Evolutionary conservation across 2,329 filamentous ascomycete genomes (phyloP).

Genomic region (Teratosphaeriaceae sp.): DNA sequence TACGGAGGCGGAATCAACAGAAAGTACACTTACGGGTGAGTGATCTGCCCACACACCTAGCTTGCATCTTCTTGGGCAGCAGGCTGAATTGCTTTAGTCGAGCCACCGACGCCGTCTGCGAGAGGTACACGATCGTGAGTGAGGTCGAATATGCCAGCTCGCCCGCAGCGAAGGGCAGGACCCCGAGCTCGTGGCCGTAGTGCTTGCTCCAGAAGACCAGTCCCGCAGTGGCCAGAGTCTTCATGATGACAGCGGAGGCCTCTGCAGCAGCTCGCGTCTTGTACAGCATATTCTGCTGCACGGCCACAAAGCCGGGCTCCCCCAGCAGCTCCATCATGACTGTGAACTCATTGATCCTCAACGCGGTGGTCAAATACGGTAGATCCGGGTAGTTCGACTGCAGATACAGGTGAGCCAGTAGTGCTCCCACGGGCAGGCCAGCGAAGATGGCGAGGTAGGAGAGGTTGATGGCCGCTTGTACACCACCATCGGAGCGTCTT

Average conservation of each 20-base stretch:
- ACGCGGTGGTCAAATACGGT: constrained; percentile 55
- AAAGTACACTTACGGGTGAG: constrained; percentile 14
- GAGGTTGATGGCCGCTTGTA: constrained; percentile 80
- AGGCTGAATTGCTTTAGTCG: constrained; percentile 61
- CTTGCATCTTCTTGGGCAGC: constrained; percentile 40
- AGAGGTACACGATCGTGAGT: constrained; percentile 63
- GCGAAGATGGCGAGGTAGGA: constrained; percentile 69
- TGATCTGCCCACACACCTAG: constrained; percentile 32
- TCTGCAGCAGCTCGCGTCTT: constrained; percentile 76
- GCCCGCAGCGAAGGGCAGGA: constrained; percentile 82
- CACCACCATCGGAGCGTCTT: constrained; percentile 47
- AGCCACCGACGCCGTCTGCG: constrained; percentile 54
- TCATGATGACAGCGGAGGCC: constrained; percentile 68
- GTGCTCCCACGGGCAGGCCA: constrained; percentile 48
- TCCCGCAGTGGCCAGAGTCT: constrained; percentile 68
- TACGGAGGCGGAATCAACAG: constrained; percentile 22
- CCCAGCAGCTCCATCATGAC: constrained; percentile 69
- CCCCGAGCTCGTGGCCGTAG: constrained; percentile 54
- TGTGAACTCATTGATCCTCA: constrained; percentile 50
- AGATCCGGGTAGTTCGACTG: constrained; percentile 46
- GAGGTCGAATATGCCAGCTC: constrained; percentile 69
- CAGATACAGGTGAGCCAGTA: constrained; percentile 63
- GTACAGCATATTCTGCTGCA: constrained; percentile 76
- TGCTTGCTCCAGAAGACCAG: constrained; percentile 59
- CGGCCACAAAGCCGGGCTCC: constrained; percentile 83